Evolutionary conservation across 2,329 filamentous ascomycete genomes (phyloP).

Genomic region (Alternaria dauci): DNA sequence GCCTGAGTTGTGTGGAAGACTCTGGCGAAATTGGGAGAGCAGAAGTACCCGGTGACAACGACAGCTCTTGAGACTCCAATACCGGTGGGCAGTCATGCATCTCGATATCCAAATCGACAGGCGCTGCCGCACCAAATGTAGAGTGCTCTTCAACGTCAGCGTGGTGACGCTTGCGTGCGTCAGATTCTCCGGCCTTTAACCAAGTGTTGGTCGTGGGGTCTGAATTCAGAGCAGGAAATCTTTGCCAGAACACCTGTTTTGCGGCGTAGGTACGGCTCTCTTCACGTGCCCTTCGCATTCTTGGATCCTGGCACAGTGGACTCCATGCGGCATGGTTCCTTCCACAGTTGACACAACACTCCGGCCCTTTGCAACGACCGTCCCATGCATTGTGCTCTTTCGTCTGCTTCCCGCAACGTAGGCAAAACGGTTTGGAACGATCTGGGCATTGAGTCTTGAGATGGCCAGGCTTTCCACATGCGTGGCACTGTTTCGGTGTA

Average conservation of each 20-base stretch:
- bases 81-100: no score
- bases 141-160: no score
- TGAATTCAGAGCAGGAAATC: background rate
- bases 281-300: background rate
- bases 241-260: background rate
- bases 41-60: no score
- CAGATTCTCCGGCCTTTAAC: no score
- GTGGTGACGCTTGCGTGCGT: no score
- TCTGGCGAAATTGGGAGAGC: no score
- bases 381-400: background rate
- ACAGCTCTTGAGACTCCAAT: no score
- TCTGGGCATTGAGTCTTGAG: background rate
- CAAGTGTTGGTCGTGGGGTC: no score
- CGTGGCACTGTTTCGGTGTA: background rate
- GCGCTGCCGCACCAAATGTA: no score
- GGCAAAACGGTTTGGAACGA: background rate
- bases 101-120: no score
- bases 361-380: background rate
- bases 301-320: background rate
- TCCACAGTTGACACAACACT: background rate
- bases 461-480: background rate
- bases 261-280: background rate
- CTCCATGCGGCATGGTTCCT: background rate
- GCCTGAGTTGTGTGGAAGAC: no score
- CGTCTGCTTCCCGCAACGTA: background rate